phyloP scores from a whole-genome alignment of 495 filamentous ascomycete species.

The Apodospora peruviana region DNA sequence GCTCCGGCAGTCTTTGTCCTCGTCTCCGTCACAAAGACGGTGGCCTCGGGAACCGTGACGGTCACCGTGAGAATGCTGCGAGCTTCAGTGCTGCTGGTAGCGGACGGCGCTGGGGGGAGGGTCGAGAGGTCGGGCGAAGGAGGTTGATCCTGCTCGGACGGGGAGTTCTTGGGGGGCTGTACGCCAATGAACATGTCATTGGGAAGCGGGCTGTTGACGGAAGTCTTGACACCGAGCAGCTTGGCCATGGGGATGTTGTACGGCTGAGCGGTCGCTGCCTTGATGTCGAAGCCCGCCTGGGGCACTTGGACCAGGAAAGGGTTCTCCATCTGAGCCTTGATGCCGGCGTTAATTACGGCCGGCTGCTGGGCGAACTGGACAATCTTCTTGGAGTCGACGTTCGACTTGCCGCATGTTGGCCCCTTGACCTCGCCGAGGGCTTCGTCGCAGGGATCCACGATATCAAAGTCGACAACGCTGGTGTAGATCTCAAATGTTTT shows the following conservation, averaged over 20 bases:
- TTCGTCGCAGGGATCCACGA: constrained; percentile 33
- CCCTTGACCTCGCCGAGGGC: constrained; percentile 26
- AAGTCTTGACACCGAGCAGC: constrained; percentile 12
- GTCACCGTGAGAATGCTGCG: constrained; percentile 15
- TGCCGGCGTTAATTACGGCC: constrained; percentile 20
- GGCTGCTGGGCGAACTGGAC: constrained; percentile 24
- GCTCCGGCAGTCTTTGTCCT: background rate
- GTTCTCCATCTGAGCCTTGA: constrained; percentile 30
- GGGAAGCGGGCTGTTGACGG: constrained; percentile 6
- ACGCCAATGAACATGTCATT: background rate
- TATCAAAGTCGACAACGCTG: constrained; percentile 71
- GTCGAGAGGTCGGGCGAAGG: background rate
- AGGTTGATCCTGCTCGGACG: background rate
- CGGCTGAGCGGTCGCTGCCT: constrained; percentile 11
- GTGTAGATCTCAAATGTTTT: constrained; percentile 64
- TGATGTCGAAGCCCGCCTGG: constrained; percentile 16
- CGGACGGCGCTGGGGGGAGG: background rate
- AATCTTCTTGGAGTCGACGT: constrained; percentile 9
- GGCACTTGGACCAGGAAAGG: constrained; percentile 30
- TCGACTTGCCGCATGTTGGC: constrained; percentile 12
- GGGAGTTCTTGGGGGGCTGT: too few species aligned
- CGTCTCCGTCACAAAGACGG: constrained; percentile 12
- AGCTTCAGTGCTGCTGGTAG: background rate
- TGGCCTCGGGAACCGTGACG: constrained; percentile 15
- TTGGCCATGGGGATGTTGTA: constrained; percentile 17